Percentiles rank a stretch among this genome's conserved stretches.
These are phyloP conservation scores for Candida schatavii DNA, from an alignment of 805 yeast species.

Conservation along the genomic window DNA sequence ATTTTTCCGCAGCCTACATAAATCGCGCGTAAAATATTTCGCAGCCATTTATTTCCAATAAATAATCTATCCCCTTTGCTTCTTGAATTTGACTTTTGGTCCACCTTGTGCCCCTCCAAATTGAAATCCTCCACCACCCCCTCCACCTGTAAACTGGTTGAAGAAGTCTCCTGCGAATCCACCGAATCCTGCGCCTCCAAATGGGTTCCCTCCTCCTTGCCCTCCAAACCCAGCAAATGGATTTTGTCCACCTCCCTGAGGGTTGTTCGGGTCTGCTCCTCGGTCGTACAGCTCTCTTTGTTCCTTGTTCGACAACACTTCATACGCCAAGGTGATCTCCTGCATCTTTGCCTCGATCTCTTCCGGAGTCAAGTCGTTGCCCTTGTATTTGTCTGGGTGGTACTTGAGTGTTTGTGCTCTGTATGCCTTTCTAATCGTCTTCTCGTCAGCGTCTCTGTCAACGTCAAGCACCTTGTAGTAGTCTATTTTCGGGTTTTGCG, in stretches of 20 bases:
- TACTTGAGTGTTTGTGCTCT: conserved; percentile 72
- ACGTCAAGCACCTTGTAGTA: conserved; percentile 79
- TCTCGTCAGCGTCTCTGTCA: conserved; percentile 60
- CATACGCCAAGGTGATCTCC: conserved; percentile 90
- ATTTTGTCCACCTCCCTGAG: conserved; percentile 15
- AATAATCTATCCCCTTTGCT: too few species aligned
- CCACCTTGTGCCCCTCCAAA: conserved; percentile 9
- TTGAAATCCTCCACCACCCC: conserved; percentile 10
- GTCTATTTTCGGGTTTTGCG: conserved; percentile 47
- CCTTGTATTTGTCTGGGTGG: conserved; percentile 89
- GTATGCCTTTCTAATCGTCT: conserved; percentile 77
- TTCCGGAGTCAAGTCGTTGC: conserved; percentile 60
- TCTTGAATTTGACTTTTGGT: neutral
- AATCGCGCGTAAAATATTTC: too few species aligned
- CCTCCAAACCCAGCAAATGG: conserved; percentile 6
- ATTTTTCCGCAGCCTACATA: too few species aligned
- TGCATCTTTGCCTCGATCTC: conserved; percentile 84
- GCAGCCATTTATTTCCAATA: too few species aligned
- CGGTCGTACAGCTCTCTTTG: conserved; percentile 64
- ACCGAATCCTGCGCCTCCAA: conserved; percentile 12
- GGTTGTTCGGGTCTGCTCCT: conserved; percentile 53
- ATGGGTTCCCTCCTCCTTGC: conserved; percentile 8
- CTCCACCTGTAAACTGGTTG: conserved; percentile 12
- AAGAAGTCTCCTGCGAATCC: conserved; percentile 14
- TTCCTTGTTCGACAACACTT: conserved; percentile 68